These are phyloP conservation scores for Viola odorata DNA, from an alignment of 345 rosid genomes.

Conservation along the genomic window DNA sequence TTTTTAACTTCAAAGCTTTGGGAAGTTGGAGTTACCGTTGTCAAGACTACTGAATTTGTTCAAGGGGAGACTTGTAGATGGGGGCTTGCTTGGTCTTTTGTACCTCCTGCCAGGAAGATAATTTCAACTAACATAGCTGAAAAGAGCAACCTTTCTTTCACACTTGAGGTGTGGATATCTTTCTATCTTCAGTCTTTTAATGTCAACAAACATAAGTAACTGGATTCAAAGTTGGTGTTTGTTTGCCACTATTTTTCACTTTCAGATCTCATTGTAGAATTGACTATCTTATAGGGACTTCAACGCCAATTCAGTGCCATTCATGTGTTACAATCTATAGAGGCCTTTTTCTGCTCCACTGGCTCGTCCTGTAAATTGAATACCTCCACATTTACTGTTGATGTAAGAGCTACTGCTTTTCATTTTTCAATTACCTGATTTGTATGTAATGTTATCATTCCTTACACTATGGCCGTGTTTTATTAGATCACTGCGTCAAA, in stretches of 20 bases:
- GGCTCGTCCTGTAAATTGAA: constrained; percentile 70
- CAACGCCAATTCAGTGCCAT: constrained; percentile 65
- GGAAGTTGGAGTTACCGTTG: constrained; percentile 59
- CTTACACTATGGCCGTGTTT: constrained; percentile 20
- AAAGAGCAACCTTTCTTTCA: constrained; percentile 52
- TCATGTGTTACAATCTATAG: constrained; percentile 58
- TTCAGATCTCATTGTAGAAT: constrained; percentile 1
- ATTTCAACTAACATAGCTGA: constrained; percentile 36
- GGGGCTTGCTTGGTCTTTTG: constrained; percentile 93
- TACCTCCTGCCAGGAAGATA: constrained; percentile 59
- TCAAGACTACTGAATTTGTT: constrained; percentile 83
- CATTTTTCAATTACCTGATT: constrained; percentile 1
- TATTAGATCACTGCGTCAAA: constrained; percentile 49
- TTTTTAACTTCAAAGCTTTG: constrained; percentile 63
- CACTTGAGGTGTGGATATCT: constrained; percentile 61
- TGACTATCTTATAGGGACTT: constrained; percentile 42
- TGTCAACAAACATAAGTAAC: background rate
- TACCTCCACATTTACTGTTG: constrained; percentile 44
- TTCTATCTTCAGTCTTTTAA: background rate
- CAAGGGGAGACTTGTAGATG: constrained; percentile 89
- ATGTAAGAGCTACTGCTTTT: constrained; percentile 44
- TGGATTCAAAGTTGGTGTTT: background rate
- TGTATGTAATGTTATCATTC: constrained; percentile 12
- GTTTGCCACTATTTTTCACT: background rate
- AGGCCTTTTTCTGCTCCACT: constrained; percentile 44